Conservation (phyloP, 345 rosid genomes). For the Raphanus raphanistrum region DNA sequence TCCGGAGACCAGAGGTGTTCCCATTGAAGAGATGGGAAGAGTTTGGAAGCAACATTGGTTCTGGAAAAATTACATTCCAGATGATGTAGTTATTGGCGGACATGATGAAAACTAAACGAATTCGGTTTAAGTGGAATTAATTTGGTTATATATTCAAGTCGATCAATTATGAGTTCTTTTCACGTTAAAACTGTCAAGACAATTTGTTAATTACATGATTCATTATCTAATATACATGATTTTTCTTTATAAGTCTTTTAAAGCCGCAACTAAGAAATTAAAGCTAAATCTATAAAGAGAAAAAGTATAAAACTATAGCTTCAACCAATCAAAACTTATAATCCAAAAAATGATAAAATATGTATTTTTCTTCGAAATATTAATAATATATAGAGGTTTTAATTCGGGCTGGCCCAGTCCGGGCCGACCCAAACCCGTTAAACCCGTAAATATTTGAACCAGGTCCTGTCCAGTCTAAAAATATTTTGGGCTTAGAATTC, state of each 20-base stretch:
- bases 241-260: background rate
- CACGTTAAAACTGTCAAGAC: background rate
- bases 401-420: no score
- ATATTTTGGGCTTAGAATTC: no score
- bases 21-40: constrained; percentile 57
- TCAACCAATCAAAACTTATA: background rate
- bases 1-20: constrained; percentile 65
- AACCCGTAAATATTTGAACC: no score
- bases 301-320: background rate
- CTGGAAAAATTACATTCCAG: background rate
- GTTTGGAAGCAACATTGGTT: constrained; percentile 54
- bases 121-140: background rate
- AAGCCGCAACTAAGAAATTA: background rate
- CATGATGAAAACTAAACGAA: background rate
- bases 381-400: background rate
- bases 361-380: background rate
- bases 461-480: no score
- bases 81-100: background rate
- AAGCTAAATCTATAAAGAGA: background rate
- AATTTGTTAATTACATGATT: background rate
- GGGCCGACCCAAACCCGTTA: no score
- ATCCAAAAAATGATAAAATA: background rate
- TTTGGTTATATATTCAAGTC: background rate
- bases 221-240: background rate
- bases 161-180: background rate